Evolutionary conservation across 768 basidiomycete species (phyloP).

Genomic region (Lentinula lateritia): DNA sequence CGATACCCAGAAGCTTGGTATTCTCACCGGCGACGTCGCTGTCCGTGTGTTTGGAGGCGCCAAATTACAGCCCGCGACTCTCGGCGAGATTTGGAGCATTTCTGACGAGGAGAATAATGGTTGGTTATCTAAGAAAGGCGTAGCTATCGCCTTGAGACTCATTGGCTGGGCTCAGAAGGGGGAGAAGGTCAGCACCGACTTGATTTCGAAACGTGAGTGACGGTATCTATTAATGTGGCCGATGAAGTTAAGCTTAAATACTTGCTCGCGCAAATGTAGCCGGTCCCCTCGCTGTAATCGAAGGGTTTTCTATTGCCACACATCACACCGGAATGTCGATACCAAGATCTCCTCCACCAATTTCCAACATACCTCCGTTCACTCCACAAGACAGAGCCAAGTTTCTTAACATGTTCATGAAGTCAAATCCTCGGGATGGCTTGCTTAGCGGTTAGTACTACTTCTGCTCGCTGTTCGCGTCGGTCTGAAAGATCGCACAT

Average conservation of each 20-base stretch:
- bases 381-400: constrained; percentile 79
- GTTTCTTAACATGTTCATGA: constrained; percentile 74
- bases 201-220: constrained; percentile 66
- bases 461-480: background rate
- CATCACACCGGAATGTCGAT: constrained; percentile 55
- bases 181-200: constrained; percentile 55
- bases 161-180: constrained; percentile 93
- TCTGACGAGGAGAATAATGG: constrained; percentile 94
- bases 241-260: constrained; percentile 3
- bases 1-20: constrained; percentile 76
- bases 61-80: constrained; percentile 65
- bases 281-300: constrained; percentile 78
- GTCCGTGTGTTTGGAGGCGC: constrained; percentile 83
- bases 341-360: constrained; percentile 55
- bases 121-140: constrained; percentile 82
- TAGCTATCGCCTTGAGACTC: constrained; percentile 82
- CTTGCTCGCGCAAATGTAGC: constrained; percentile 38
- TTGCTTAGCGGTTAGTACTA: constrained; percentile 61
- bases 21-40: constrained; percentile 87
- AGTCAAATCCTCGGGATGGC: constrained; percentile 68
- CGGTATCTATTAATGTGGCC: no score
- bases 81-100: constrained; percentile 92
- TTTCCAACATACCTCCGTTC: constrained; percentile 55
- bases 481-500: background rate
- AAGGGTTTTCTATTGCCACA: constrained; percentile 58